Evolutionary conservation across 2,329 filamentous ascomycete species (phyloP).

Genomic region (Fusarium cyanostomum): DNA sequence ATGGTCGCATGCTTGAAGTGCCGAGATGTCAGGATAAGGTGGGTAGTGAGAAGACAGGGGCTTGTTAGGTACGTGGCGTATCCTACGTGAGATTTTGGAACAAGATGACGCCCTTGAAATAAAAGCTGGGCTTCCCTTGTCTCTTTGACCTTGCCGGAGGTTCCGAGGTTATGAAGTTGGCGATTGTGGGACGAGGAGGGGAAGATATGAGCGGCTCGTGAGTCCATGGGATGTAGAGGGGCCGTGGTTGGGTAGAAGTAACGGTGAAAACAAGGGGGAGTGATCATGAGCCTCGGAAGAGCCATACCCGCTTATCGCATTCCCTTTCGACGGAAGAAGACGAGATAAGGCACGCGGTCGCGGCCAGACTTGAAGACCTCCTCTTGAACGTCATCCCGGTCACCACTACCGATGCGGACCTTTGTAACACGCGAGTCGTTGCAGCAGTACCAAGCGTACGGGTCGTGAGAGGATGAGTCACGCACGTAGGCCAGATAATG

Average conservation of each 20-base stretch:
- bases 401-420: conserved; percentile 54
- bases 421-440: conserved; percentile 57
- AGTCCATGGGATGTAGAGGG: neutral
- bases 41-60: neutral
- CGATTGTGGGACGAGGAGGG: neutral
- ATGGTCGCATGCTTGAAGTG: neutral
- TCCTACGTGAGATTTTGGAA: neutral
- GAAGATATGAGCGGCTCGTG: neutral
- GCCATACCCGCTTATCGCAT: conserved; percentile 24
- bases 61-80: neutral
- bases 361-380: conserved; percentile 52
- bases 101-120: neutral
- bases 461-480: conserved; percentile 59
- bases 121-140: neutral
- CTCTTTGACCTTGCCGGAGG: neutral
- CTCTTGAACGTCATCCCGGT: conserved; percentile 48
- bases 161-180: neutral
- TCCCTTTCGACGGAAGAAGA: conserved; percentile 56
- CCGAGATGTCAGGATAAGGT: neutral
- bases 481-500: conserved; percentile 82
- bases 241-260: neutral
- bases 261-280: neutral
- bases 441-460: conserved; percentile 59
- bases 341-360: conserved; percentile 57
- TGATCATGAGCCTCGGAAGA: neutral